Evolutionary conservation across 768 basidiomycete species (phyloP), one percentile per base, ranked within the genome.

Genomic region (Collybiopsis confluens): DNA sequence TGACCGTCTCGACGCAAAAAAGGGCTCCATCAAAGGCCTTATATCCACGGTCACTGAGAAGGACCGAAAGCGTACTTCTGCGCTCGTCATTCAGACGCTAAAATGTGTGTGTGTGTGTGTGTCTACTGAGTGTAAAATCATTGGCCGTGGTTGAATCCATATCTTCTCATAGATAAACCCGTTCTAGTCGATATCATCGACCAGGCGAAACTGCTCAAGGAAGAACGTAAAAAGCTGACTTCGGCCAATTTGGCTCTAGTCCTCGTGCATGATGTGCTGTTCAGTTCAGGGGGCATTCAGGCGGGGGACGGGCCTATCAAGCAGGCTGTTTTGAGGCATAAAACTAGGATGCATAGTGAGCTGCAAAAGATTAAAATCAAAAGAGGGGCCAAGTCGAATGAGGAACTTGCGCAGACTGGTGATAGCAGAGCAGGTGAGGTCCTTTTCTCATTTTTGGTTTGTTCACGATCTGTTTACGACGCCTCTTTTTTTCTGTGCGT

Each of bases 1-100:
- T 61, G 92, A 96, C 65, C 86, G 85, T 60, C 78, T 98, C 55
- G 90, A 95, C 65, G 80, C 83, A 41, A 93, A 88, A 67, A 79
- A 92, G 68, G 94, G 93, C n/a, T 95, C 92, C 13, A 88, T 98
- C 64, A 94, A 96, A 65, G 81, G 94, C 51, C 69, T 92, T 30
- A 72, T 96, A 38, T 82, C 82, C 18, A 80, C 82, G 52, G 73
- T 93, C 26, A 82, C 88, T 24, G 82, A 86, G 65, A 85, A 86
- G 69, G 78, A 80, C 59, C 79, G 87, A 63, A 90, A 89, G 64
- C 77, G 92, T 49, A 86, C 85, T 4, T 80, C 90, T 30, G 91
- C 91, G 8, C 82, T 97, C 35, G 85, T 98, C 28, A 94, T 98
- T 51, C 92, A 97, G 72, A 96, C 93, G 0, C 73, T 98, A 44